These are phyloP conservation scores for Tuber magnatum DNA, from an alignment of 495 filamentous ascomycete genomes.

Conservation along the genomic window DNA sequence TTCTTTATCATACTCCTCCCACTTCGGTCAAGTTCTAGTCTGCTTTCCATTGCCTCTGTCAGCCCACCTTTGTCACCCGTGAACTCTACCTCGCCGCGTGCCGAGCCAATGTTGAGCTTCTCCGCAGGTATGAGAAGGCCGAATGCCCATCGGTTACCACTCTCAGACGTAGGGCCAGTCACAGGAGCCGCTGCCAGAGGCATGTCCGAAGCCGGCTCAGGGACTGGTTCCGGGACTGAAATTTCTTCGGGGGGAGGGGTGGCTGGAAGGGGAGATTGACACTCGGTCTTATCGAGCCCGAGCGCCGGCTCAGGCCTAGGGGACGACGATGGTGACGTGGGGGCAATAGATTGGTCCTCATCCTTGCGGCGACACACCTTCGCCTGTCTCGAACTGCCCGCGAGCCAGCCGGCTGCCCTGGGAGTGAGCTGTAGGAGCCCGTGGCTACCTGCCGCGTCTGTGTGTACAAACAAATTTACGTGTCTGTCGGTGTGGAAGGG, in stretches of 20 bases:
- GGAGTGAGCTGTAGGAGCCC: conserved; percentile 19
- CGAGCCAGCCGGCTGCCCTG: conserved; percentile 20
- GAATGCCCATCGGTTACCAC: conserved; percentile 26
- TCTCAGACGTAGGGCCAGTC: neutral
- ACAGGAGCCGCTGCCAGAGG: neutral
- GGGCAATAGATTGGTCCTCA: neutral
- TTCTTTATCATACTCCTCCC: conserved; percentile 17
- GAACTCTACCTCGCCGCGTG: conserved; percentile 35
- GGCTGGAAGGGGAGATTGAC: conserved; percentile 23
- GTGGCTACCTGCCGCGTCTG: conserved; percentile 15
- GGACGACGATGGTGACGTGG: neutral
- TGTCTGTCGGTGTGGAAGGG: conserved; percentile 84
- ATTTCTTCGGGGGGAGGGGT: neutral
- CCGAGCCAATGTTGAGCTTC: conserved; percentile 31
- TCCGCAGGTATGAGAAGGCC: conserved; percentile 27
- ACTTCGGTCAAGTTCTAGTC: conserved; percentile 33
- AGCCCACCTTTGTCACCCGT: conserved; percentile 28
- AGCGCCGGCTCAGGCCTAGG: neutral
- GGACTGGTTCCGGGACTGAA: neutral
- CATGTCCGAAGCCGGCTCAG: neutral
- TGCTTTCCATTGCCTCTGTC: conserved; percentile 42
- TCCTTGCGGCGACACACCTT: neutral
- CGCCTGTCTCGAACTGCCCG: neutral
- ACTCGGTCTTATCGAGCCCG: neutral
- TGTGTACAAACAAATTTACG: conserved; percentile 61